These are phyloP conservation scores for Tulasnella sp. DNA, from an alignment of 768 basidiomycete species.

Conservation along the genomic window DNA sequence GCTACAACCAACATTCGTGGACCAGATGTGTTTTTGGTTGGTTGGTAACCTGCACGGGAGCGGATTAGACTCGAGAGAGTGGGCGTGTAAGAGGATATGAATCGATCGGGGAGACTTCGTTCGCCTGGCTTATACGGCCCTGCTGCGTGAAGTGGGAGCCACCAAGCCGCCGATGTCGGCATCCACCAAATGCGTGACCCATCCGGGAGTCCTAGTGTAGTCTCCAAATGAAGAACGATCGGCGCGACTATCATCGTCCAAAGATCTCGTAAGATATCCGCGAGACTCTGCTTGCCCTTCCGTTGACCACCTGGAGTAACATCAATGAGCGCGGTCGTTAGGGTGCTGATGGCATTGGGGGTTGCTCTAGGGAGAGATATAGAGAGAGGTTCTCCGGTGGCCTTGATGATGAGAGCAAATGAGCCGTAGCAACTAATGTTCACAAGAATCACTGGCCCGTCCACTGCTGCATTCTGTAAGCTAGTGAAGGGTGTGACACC, in stretches of 20 bases:
- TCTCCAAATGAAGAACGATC: background rate
- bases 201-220: background rate
- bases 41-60: background rate
- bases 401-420: background rate
- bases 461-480: background rate
- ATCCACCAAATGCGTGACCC: conserved; percentile 1
- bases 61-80: conserved; percentile 12
- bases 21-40: background rate
- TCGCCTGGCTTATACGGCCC: background rate
- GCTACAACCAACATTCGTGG: background rate
- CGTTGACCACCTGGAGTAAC: no score
- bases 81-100: conserved; percentile 13
- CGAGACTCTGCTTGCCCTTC: no score
- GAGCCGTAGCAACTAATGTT: background rate
- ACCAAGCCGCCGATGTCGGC: background rate
- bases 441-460: background rate
- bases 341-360: background rate
- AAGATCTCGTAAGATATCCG: background rate
- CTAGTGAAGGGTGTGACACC: background rate
- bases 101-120: conserved; percentile 2
- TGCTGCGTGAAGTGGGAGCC: conserved; percentile 11
- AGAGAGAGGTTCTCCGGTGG: background rate
- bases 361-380: background rate
- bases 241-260: background rate
- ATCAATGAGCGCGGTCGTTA: background rate